Percentiles rank a stretch among this genome's conserved stretches.
Evolutionary conservation across 2,329 filamentous ascomycete genomes (phyloP).

Genomic region (Fonsecaea multimorphosa): DNA sequence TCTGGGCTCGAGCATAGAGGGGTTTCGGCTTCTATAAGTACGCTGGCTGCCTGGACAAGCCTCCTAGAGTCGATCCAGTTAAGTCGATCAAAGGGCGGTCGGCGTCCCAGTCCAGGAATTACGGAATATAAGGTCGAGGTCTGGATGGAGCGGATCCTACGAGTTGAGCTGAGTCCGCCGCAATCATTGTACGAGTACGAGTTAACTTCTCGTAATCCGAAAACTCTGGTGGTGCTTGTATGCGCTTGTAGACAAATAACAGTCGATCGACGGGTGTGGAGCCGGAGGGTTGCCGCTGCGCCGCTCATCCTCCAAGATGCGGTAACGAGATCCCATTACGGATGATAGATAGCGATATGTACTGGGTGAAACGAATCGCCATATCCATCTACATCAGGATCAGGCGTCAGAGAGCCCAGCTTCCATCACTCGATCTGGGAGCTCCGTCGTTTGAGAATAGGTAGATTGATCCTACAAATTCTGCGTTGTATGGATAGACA

Average conservation of each 20-base stretch:
- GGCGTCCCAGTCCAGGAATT: background rate
- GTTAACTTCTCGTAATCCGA: slow-evolving; percentile 13
- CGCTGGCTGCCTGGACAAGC: background rate
- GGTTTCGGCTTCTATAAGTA: background rate
- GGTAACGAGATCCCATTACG: background rate
- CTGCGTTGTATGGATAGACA: slow-evolving; percentile 18
- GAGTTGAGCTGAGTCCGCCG: background rate
- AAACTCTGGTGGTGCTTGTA: background rate
- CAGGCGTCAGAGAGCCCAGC: slow-evolving; percentile 48
- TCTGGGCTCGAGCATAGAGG: background rate
- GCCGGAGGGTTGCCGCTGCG: background rate
- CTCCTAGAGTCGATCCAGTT: background rate
- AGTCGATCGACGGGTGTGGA: slow-evolving; percentile 8
- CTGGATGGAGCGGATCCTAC: background rate
- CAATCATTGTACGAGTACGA: background rate
- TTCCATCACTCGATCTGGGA: slow-evolving; percentile 43
- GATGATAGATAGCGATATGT: slow-evolving; percentile 39
- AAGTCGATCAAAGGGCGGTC: slow-evolving; percentile 19
- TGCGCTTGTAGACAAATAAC: slow-evolving; percentile 19
- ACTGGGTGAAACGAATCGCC: slow-evolving; percentile 49
- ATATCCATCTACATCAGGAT: slow-evolving; percentile 39
- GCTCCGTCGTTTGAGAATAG: slow-evolving; percentile 29
- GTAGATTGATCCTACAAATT: slow-evolving; percentile 36
- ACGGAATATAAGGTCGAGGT: background rate
- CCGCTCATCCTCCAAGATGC: background rate